Conservation (phyloP, 805 yeast species). For the Candida lessepsii region DNA sequence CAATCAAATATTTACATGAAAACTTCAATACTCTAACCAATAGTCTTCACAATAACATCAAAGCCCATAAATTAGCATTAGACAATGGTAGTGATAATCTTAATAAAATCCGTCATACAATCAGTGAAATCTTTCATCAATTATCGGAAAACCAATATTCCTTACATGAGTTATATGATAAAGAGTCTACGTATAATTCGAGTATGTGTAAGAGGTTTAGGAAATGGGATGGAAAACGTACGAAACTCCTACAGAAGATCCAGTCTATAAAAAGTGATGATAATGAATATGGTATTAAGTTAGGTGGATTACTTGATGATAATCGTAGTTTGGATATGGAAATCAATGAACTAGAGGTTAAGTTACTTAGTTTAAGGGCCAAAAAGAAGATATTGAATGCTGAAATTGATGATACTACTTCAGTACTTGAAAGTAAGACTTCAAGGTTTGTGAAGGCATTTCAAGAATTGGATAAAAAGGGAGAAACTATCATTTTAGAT, state of each 20-base stretch:
- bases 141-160: constrained; percentile 45
- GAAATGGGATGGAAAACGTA: constrained; percentile 42
- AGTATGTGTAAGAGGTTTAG: constrained; percentile 28
- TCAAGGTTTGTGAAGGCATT: constrained; percentile 45
- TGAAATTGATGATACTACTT: constrained; percentile 47
- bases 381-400: constrained; percentile 32
- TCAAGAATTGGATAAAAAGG: constrained; percentile 37
- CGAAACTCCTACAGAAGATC: constrained; percentile 32
- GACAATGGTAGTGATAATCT: constrained; percentile 35
- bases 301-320: constrained; percentile 33
- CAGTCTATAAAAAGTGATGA: constrained; percentile 37
- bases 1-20: constrained; percentile 13
- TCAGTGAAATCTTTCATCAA: constrained; percentile 31
- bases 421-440: constrained; percentile 49
- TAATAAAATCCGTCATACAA: constrained; percentile 23
- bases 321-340: constrained; percentile 34
- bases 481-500: constrained; percentile 30
- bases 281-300: constrained; percentile 43
- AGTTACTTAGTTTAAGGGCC: constrained; percentile 28
- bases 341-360: constrained; percentile 36
- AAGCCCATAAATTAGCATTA: constrained; percentile 19
- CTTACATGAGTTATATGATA: constrained; percentile 45
- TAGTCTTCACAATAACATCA: constrained; percentile 8
- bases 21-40: constrained; percentile 2
- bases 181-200: constrained; percentile 32